phyloP scores from a whole-genome alignment of 306 rosid species.

The Acacia acuminata region DNA sequence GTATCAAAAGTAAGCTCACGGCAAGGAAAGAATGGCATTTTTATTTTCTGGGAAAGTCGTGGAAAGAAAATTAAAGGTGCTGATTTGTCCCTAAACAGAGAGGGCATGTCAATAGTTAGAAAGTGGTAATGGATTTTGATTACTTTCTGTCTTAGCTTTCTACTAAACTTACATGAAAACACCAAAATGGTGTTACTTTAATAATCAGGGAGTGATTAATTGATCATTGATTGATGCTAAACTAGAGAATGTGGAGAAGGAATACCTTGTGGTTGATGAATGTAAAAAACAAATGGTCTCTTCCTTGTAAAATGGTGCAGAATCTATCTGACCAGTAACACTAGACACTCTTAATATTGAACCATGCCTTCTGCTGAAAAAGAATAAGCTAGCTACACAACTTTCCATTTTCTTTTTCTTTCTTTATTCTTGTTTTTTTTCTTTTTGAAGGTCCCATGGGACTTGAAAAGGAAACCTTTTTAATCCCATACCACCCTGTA shows the following conservation, averaged over 20 bases:
- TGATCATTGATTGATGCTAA: too few species aligned
- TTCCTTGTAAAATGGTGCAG: neutral
- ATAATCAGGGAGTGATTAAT: neutral
- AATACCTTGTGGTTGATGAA: neutral
- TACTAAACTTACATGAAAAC: neutral
- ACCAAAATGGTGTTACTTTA: neutral
- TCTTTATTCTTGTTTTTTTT: too few species aligned
- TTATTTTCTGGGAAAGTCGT: neutral
- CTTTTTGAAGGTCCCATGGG: too few species aligned
- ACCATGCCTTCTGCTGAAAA: neutral
- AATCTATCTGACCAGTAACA: neutral
- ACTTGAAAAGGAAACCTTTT: too few species aligned
- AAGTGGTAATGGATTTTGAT: neutral
- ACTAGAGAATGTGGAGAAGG: neutral
- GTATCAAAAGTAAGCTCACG: neutral
- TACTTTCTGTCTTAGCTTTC: neutral
- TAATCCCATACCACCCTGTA: too few species aligned
- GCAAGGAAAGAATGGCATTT: conserved; percentile 1
- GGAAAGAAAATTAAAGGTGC: neutral
- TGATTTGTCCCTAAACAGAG: neutral
- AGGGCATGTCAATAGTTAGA: neutral
- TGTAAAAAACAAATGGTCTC: neutral
- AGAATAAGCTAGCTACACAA: neutral
- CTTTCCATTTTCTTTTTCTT: neutral
- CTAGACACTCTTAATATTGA: neutral